A percentile compares a stretch with the other conserved stretches of the same genome.
Evolutionary conservation across 2,329 filamentous ascomycete genomes (phyloP).

Genomic region (Alternaria ventricosa): DNA sequence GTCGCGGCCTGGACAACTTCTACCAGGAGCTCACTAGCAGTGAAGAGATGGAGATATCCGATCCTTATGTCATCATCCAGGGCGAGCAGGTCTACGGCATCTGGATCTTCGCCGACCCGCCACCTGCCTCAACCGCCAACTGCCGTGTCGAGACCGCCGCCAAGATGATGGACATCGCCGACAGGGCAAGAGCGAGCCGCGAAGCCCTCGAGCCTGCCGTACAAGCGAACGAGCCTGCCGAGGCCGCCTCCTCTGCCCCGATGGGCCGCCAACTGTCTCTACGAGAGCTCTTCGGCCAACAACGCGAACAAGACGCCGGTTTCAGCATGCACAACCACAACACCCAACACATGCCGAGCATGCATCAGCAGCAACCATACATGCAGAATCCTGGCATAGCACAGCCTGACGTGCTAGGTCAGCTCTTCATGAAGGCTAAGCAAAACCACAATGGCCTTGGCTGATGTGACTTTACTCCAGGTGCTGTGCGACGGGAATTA

Average conservation of each 20-base stretch:
- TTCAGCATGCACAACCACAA: conserved; percentile 59
- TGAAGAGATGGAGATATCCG: conserved; percentile 56
- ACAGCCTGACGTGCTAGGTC: conserved; percentile 39
- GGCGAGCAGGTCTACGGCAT: conserved; percentile 62
- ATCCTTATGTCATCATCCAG: conserved; percentile 66
- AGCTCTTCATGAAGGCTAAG: conserved; percentile 46
- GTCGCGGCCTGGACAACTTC: conserved; percentile 58
- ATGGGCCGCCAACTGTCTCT: conserved; percentile 63
- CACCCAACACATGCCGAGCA: conserved; percentile 14
- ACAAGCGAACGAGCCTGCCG: conserved; percentile 39
- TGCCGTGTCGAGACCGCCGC: conserved; percentile 59
- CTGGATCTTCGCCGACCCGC: conserved; percentile 69
- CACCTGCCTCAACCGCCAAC: conserved; percentile 61
- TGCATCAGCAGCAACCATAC: conserved; percentile 48
- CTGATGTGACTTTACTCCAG: conserved; percentile 21
- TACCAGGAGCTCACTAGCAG: conserved; percentile 50
- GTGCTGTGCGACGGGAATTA: neutral
- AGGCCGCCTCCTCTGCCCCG: conserved; percentile 46
- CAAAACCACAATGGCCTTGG: conserved; percentile 43
- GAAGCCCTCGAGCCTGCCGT: conserved; percentile 43
- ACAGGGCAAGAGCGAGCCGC: conserved; percentile 58
- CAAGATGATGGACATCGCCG: conserved; percentile 63
- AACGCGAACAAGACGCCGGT: conserved; percentile 59
- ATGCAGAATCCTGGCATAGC: conserved; percentile 23
- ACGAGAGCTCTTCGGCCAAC: conserved; percentile 62